phyloP scores from a whole-genome alignment of 2,329 filamentous ascomycete genomes.

The Cercospora janseana region DNA sequence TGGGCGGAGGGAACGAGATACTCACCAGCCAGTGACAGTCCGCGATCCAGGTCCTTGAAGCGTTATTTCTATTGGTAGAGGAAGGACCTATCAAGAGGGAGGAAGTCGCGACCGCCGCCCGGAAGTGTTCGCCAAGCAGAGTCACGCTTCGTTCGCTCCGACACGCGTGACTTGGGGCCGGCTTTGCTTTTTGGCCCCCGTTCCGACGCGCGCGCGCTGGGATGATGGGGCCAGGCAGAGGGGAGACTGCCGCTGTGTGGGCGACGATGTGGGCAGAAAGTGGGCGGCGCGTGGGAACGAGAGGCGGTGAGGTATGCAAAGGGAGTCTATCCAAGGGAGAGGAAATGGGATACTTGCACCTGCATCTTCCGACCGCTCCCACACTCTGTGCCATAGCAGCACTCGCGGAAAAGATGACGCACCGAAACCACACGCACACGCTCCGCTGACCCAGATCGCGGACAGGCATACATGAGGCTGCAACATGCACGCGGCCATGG shows the following conservation, averaged over 20 bases:
- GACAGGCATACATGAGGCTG: constrained; percentile 20
- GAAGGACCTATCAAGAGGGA: constrained; percentile 13
- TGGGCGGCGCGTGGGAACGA: no score
- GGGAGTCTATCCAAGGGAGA: no score
- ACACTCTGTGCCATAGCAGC: neutral
- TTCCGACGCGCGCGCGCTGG: constrained; percentile 4
- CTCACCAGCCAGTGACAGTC: constrained; percentile 18
- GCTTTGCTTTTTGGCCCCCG: constrained; percentile 5
- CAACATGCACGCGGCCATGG: constrained; percentile 18
- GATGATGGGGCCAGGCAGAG: neutral
- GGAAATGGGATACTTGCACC: no score
- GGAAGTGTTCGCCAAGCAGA: constrained; percentile 8
- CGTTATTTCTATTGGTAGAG: constrained; percentile 15
- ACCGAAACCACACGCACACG: constrained; percentile 4
- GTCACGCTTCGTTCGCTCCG: constrained; percentile 1
- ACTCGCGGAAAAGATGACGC: no score
- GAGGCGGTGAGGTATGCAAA: no score
- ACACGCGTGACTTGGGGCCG: no score
- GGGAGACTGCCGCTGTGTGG: neutral
- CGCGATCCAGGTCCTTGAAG: constrained; percentile 19
- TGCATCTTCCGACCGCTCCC: constrained; percentile 3
- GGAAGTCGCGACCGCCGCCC: constrained; percentile 2
- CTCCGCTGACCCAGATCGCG: constrained; percentile 1
- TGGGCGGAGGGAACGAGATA: constrained; percentile 16
- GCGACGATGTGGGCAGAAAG: neutral